Percentiles rank a stretch among this genome's conserved stretches.
These are phyloP conservation scores for Malus hybrid DNA, from an alignment of 331 rosid genomes.

Conservation along the genomic window DNA sequence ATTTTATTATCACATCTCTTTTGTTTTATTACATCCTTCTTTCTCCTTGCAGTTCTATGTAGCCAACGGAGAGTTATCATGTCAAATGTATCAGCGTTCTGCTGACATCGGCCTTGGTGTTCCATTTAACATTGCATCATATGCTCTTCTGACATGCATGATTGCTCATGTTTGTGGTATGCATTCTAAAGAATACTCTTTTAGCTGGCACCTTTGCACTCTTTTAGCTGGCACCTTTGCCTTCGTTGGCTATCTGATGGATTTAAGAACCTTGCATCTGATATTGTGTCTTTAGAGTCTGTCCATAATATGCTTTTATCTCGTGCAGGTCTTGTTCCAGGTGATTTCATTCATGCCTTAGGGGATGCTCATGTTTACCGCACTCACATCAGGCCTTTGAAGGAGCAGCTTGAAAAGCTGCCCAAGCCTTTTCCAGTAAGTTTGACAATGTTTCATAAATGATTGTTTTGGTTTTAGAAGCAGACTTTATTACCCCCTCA, in stretches of 20 bases:
- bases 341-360: slow-evolving; percentile 78
- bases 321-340: slow-evolving; percentile 66
- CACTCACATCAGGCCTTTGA: slow-evolving; percentile 87
- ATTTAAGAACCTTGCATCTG: not conserved
- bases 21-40: not conserved
- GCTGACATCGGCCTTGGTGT: slow-evolving; percentile 96
- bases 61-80: slow-evolving; percentile 82
- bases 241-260: not conserved
- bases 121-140: slow-evolving; percentile 96
- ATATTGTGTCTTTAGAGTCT: not conserved
- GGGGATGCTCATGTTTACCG: slow-evolving; percentile 99
- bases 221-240: not conserved
- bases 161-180: slow-evolving; percentile 97
- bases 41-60: slow-evolving; percentile 71
- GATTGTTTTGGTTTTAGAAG: not conserved
- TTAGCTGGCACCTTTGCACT: not conserved
- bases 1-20: not conserved
- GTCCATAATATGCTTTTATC: slow-evolving; percentile 1
- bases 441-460: not conserved
- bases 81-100: slow-evolving; percentile 99
- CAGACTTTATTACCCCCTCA: not conserved
- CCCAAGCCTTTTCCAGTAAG: slow-evolving; percentile 97
- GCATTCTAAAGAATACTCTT: slow-evolving; percentile 14
- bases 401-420: slow-evolving; percentile 82
- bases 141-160: slow-evolving; percentile 91